Conservation (phyloP, 805 yeast species). For the Wickerhamiella sergipiensis region DNA sequence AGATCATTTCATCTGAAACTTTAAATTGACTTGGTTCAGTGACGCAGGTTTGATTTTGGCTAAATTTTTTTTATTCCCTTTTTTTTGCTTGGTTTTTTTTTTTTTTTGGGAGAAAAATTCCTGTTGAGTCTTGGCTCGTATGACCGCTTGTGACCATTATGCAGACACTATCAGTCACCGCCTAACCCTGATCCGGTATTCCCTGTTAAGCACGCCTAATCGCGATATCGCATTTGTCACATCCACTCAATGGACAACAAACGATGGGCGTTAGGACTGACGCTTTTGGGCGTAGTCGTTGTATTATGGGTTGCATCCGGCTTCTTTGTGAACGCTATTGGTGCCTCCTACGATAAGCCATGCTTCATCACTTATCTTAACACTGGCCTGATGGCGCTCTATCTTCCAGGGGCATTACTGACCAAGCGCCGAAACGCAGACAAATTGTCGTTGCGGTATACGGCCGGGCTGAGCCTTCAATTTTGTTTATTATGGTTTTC, state of each 20-base stretch:
- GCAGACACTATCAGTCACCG: not conserved
- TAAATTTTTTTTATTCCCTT: not conserved
- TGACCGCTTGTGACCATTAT: not conserved
- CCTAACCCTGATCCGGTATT: not conserved
- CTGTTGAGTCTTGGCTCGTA: not conserved
- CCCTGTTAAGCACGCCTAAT: not conserved
- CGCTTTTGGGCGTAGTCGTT: conserved; percentile 62
- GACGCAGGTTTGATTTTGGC: too few relatives aligned
- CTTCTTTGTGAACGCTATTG: conserved; percentile 58
- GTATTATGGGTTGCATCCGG: conserved; percentile 85
- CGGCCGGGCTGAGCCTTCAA: conserved; percentile 60
- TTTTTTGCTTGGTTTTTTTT: not conserved
- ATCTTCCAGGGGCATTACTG: conserved; percentile 46
- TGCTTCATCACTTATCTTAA: conserved; percentile 84
- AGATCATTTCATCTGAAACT: too few relatives aligned
- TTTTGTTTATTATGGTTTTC: conserved; percentile 82
- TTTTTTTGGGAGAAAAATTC: too few relatives aligned
- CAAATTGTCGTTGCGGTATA: conserved; percentile 32
- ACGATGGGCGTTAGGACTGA: conserved; percentile 66
- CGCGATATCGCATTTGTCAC: not conserved
- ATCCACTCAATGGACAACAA: conserved; percentile 1
- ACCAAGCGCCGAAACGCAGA: not conserved
- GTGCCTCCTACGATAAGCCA: conserved; percentile 67
- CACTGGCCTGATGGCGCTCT: conserved; percentile 71
- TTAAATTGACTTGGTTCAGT: too few relatives aligned